phyloP scores from a whole-genome alignment of 2,329 filamentous ascomycete species.

The Penicillium decumbens region DNA sequence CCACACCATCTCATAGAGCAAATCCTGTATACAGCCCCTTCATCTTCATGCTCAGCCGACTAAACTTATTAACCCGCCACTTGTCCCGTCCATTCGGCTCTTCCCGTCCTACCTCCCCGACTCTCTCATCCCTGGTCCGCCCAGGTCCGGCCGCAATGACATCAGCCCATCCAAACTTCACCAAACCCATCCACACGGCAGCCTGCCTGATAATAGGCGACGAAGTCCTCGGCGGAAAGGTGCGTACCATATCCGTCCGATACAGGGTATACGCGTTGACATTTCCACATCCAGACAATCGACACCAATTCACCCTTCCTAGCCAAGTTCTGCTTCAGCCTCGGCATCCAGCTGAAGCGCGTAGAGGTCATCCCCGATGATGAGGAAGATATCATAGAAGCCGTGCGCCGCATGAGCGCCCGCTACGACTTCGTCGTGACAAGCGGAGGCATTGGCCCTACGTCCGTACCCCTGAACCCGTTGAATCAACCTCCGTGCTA shows the following conservation, averaged over 20 bases:
- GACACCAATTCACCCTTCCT: constrained; percentile 64
- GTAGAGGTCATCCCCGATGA: constrained; percentile 94
- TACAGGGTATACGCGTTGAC: not conserved
- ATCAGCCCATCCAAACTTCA: constrained; percentile 36
- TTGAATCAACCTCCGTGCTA: not conserved
- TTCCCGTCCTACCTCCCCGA: constrained; percentile 43
- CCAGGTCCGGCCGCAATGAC: constrained; percentile 36
- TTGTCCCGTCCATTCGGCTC: constrained; percentile 61
- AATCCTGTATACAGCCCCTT: not conserved
- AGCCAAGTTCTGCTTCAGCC: constrained; percentile 61
- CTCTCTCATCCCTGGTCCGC: constrained; percentile 29
- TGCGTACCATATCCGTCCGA: constrained; percentile 35
- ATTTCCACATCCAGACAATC: constrained; percentile 52
- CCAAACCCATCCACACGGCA: constrained; percentile 74
- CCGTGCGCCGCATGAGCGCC: constrained; percentile 76
- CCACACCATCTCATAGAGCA: constrained; percentile 3
- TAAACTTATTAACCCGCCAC: constrained; percentile 70
- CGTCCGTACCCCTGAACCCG: constrained; percentile 52
- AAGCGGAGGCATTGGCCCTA: constrained; percentile 91
- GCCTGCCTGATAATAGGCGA: constrained; percentile 96
- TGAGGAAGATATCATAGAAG: constrained; percentile 83
- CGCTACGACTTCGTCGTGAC: constrained; percentile 94
- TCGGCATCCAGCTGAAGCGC: constrained; percentile 68
- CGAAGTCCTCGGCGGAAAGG: constrained; percentile 92
- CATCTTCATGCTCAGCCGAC: constrained; percentile 65